Evolutionary conservation across 805 yeast species (phyloP).

Genomic region (Candida caryicola): DNA sequence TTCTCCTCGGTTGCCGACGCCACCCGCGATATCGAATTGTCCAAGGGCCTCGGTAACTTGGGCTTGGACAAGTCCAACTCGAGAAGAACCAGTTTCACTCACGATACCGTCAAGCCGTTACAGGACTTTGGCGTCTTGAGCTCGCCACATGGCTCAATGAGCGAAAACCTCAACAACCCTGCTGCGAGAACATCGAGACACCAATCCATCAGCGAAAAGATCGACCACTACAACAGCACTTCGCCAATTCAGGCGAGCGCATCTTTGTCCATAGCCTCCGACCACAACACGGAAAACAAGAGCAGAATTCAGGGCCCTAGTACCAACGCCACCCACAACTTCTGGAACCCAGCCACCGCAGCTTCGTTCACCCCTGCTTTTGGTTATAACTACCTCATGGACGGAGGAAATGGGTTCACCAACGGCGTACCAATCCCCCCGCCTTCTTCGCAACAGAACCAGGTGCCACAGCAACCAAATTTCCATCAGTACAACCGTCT

Average conservation of each 20-base stretch:
- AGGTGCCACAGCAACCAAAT: slow-evolving; percentile 11
- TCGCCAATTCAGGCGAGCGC: slow-evolving; percentile 47
- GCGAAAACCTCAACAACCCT: slow-evolving; percentile 42
- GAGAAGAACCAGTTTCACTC: slow-evolving; percentile 53
- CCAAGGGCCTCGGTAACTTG: slow-evolving; percentile 39
- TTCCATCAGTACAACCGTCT: slow-evolving; percentile 26
- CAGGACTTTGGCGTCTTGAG: slow-evolving; percentile 13
- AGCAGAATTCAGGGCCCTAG: slow-evolving; percentile 10
- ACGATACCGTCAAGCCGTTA: slow-evolving; percentile 20
- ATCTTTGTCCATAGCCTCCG: slow-evolving; percentile 30
- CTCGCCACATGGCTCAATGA: slow-evolving; percentile 41
- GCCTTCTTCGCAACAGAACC: slow-evolving; percentile 12
- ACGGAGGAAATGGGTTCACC: slow-evolving; percentile 12
- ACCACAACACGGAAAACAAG: slow-evolving; percentile 15
- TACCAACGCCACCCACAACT: slow-evolving; percentile 27
- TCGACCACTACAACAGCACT: slow-evolving; percentile 51
- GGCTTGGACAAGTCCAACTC: slow-evolving; percentile 28
- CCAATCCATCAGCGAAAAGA: slow-evolving; percentile 59
- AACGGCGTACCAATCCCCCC: slow-evolving; percentile 17
- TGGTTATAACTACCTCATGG: slow-evolving; percentile 28
- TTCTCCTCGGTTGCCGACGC: slow-evolving; percentile 67
- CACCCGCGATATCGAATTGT: slow-evolving; percentile 59
- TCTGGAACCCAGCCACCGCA: slow-evolving; percentile 69
- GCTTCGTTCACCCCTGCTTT: slow-evolving; percentile 52
- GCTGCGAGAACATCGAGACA: slow-evolving; percentile 38